Percentiles rank a stretch among this genome's conserved stretches.
phyloP scores from a whole-genome alignment of 257 asterid species.

The Galeopsis tetrahit region DNA sequence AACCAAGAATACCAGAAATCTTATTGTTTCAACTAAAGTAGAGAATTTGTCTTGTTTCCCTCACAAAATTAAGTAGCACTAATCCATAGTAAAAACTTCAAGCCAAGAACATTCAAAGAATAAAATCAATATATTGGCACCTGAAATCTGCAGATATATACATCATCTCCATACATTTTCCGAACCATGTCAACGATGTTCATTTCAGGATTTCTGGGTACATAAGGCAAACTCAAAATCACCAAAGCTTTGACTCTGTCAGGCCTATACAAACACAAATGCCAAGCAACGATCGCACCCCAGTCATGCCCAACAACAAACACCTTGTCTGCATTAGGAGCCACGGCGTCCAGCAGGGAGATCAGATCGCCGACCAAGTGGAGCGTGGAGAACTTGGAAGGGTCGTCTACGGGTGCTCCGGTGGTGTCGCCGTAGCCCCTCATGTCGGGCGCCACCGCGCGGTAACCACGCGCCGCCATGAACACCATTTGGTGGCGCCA shows the following conservation, averaged over 20 bases:
- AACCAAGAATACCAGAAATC: too few species aligned
- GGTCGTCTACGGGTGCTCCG: constrained; percentile 62
- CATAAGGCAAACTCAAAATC: constrained; percentile 53
- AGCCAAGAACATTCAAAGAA: background rate
- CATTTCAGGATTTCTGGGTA: constrained; percentile 47
- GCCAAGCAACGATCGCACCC: constrained; percentile 83
- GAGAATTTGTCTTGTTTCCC: background rate
- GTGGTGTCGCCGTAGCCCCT: constrained; percentile 82
- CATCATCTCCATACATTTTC: constrained; percentile 59
- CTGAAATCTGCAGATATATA: constrained; percentile 76
- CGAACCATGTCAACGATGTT: constrained; percentile 38
- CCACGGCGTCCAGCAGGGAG: constrained; percentile 56
- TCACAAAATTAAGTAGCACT: background rate
- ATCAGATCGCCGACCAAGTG: constrained; percentile 78
- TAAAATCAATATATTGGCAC: constrained; percentile 25
- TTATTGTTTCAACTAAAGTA: too few species aligned
- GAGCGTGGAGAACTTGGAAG: constrained; percentile 53
- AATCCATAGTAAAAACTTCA: too few species aligned
- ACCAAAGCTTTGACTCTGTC: constrained; percentile 68
- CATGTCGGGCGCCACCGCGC: constrained; percentile 74
- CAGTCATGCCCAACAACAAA: constrained; percentile 90
- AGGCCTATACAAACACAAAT: constrained; percentile 65
- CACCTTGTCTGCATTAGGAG: constrained; percentile 53
- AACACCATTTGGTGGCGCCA: constrained; percentile 86
- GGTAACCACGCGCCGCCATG: constrained; percentile 73